Conservation (phyloP, 2,329 filamentous ascomycete species). For the Ceratocystis eucalypticola region DNA sequence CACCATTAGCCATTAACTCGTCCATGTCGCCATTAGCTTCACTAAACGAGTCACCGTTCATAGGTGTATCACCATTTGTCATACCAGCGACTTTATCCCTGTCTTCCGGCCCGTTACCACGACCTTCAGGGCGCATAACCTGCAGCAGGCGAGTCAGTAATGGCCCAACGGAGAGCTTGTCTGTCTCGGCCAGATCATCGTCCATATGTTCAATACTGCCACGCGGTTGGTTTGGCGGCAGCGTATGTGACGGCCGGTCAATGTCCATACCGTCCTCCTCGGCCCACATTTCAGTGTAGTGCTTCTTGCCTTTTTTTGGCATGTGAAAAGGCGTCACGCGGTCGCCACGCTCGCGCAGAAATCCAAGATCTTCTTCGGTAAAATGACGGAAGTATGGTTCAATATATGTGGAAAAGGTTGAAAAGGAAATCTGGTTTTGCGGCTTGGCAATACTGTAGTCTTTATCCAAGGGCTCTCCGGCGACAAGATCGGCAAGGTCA, state of each 20-base stretch:
- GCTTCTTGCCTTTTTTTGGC: conserved; percentile 67
- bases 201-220: conserved; percentile 77
- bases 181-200: conserved; percentile 75
- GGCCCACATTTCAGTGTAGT: conserved; percentile 84
- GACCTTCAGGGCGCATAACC: conserved; percentile 64
- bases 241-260: conserved; percentile 54
- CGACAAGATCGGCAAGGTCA: conserved; percentile 72
- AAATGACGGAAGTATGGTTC: conserved; percentile 85
- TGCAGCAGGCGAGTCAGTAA: conserved; percentile 70
- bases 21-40: conserved; percentile 32
- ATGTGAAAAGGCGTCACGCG: conserved; percentile 72
- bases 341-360: conserved; percentile 80
- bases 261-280: conserved; percentile 78
- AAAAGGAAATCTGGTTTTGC: conserved; percentile 83
- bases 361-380: conserved; percentile 86
- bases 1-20: not conserved
- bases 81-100: conserved; percentile 27
- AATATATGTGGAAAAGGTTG: conserved; percentile 81
- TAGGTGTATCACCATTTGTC: conserved; percentile 32
- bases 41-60: conserved; percentile 15
- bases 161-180: conserved; percentile 78
- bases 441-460: conserved; percentile 94
- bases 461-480: conserved; percentile 79
- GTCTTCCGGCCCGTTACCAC: conserved; percentile 42
- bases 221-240: conserved; percentile 67